Evolutionary conservation across 164 flowering plant species (phyloP).

Genomic region (Aristolochia contorta): DNA sequence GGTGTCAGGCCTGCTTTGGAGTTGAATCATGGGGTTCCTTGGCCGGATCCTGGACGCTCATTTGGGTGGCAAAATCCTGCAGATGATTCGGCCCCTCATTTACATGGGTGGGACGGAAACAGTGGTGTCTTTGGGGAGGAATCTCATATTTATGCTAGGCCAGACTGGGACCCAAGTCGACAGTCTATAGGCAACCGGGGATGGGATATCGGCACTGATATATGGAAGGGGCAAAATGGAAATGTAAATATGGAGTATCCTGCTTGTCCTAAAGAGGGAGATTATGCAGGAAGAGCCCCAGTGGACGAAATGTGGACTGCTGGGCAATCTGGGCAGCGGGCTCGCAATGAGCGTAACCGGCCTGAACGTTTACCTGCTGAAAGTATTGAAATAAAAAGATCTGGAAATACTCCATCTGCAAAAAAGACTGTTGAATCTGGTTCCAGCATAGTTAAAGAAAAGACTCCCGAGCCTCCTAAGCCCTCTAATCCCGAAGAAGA

Average conservation of each 20-base stretch:
- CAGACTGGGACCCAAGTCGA: conserved; percentile 68
- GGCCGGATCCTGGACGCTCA: conserved; percentile 58
- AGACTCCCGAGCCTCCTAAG: conserved; percentile 22
- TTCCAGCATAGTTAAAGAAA: conserved; percentile 16
- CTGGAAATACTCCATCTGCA: conserved; percentile 11
- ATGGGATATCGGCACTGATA: conserved; percentile 50
- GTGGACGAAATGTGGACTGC: conserved; percentile 31
- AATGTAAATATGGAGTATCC: conserved; percentile 31
- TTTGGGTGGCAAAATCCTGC: conserved; percentile 69
- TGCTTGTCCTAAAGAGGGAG: conserved; percentile 35
- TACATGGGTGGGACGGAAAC: conserved; percentile 77
- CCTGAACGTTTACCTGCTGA: conserved; percentile 22
- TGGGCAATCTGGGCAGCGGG: conserved; percentile 22
- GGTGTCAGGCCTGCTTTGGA: conserved; percentile 73
- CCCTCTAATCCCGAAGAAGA: conserved; percentile 13
- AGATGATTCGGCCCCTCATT: conserved; percentile 50
- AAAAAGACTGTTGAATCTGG: conserved; percentile 18
- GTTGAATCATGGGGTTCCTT: conserved; percentile 61
- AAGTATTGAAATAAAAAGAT: conserved; percentile 26
- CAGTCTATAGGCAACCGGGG: conserved; percentile 34
- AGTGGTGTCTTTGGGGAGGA: conserved; percentile 57
- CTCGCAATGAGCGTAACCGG: conserved; percentile 25
- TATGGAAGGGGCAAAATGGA: conserved; percentile 63
- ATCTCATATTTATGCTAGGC: conserved; percentile 45
- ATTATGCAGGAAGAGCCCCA: conserved; percentile 14